Evolutionary conservation across 129 eudicot genomes (phyloP).

Genomic region (Helichrysum umbraculigerum): DNA sequence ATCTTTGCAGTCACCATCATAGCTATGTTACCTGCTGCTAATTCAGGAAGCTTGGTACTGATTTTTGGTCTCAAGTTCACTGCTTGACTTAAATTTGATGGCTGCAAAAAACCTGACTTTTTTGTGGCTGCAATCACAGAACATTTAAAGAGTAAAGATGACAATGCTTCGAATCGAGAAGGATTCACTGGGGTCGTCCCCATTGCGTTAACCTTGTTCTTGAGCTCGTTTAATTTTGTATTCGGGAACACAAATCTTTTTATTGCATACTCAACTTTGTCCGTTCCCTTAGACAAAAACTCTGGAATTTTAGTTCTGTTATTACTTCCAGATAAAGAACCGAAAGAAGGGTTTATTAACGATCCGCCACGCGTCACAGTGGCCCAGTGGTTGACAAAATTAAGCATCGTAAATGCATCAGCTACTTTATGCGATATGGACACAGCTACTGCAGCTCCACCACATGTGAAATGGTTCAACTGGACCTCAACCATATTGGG

Average conservation of each 20-base stretch:
- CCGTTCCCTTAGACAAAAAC: too few relatives aligned
- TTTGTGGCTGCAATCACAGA: neutral
- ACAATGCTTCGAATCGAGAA: neutral
- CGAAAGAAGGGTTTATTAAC: neutral
- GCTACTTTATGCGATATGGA: too few relatives aligned
- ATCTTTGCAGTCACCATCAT: neutral
- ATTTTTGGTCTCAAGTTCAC: neutral
- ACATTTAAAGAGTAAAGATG: neutral
- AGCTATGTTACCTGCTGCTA: neutral
- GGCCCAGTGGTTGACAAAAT: too few relatives aligned
- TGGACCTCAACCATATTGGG: too few relatives aligned
- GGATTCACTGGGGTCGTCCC: neutral
- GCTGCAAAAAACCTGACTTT: conserved; percentile 1
- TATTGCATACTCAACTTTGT: neutral
- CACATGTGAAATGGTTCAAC: too few relatives aligned
- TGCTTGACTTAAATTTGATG: neutral
- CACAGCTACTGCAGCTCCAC: too few relatives aligned
- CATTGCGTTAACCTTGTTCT: neutral
- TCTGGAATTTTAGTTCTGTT: neutral
- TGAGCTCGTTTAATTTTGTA: conserved; percentile 3
- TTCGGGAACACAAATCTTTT: neutral
- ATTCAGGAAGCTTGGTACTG: neutral
- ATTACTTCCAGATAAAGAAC: neutral
- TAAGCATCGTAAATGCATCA: too few relatives aligned
- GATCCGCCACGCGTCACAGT: neutral